Conservation (phyloP, 192 early-diverging fungal genomes). For the Coemansia sp. region DNA sequence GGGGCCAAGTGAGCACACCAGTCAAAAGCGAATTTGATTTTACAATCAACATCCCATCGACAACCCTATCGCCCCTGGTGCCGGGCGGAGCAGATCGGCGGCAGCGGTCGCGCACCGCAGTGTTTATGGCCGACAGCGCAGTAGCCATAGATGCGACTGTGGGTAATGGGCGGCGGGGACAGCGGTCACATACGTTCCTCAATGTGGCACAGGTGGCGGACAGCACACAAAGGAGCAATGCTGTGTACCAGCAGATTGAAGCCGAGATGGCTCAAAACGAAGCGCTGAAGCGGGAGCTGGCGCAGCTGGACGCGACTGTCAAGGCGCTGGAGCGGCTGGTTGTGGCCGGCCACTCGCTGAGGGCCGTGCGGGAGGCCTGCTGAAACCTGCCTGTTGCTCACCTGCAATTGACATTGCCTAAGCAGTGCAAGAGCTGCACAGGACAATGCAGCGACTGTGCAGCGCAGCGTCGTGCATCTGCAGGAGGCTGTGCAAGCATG, state of each 20-base stretch:
- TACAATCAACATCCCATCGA: constrained; percentile 48
- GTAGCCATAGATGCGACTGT: background rate
- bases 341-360: constrained; percentile 9
- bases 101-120: constrained; percentile 20
- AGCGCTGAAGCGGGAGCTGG: constrained; percentile 29
- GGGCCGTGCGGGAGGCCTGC: constrained; percentile 2
- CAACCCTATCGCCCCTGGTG: constrained; percentile 44
- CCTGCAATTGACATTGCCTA: background rate
- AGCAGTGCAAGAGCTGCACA: background rate
- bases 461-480: too few species aligned
- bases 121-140: constrained; percentile 10
- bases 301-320: constrained; percentile 10
- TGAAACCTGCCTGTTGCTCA: background rate
- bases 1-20: background rate
- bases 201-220: constrained; percentile 7
- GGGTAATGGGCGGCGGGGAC: background rate
- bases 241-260: constrained; percentile 16
- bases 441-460: background rate
- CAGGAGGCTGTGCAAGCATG: too few species aligned
- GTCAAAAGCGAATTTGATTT: constrained; percentile 24
- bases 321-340: constrained; percentile 17
- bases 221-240: background rate
- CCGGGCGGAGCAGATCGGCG: constrained; percentile 15
- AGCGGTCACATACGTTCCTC: background rate
- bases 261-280: constrained; percentile 17